Percentiles rank a stretch among this genome's conserved stretches.
phyloP scores from a whole-genome alignment of 345 rosid species.

The Streptanthus diversifolius region DNA sequence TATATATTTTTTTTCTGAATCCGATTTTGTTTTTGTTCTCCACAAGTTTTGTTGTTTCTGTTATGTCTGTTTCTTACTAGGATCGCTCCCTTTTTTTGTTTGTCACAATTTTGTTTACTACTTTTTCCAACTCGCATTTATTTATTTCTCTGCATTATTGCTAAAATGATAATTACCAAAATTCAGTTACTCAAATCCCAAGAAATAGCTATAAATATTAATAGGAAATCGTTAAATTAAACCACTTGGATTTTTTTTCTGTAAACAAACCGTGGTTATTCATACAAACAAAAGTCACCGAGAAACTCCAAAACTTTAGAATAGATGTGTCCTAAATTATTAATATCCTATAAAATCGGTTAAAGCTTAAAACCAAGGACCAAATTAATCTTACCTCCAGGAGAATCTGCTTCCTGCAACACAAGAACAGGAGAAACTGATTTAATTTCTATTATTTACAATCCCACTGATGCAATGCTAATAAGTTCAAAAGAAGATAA shows the following conservation, averaged over 20 bases:
- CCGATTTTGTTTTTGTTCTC: neutral
- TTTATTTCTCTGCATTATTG: neutral
- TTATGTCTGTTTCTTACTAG: neutral
- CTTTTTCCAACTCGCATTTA: too few species aligned
- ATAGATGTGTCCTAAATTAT: neutral
- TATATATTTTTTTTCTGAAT: neutral
- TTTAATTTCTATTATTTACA: neutral
- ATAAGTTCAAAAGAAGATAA: neutral
- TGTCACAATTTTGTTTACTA: neutral
- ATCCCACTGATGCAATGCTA: neutral
- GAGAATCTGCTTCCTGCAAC: constrained; percentile 14
- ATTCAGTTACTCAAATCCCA: neutral
- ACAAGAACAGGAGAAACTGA: neutral
- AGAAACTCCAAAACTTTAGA: neutral
- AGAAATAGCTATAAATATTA: neutral
- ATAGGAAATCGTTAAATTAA: neutral
- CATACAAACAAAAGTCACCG: neutral
- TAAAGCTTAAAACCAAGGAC: neutral
- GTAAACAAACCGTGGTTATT: neutral
- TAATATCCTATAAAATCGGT: neutral
- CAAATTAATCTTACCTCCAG: neutral
- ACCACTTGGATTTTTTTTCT: neutral
- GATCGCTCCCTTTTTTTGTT: neutral
- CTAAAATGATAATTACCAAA: neutral
- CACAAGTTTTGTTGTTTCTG: constrained; percentile 16